Evolutionary conservation across 306 rosid species (phyloP).

Genomic region (Inga laurina): DNA sequence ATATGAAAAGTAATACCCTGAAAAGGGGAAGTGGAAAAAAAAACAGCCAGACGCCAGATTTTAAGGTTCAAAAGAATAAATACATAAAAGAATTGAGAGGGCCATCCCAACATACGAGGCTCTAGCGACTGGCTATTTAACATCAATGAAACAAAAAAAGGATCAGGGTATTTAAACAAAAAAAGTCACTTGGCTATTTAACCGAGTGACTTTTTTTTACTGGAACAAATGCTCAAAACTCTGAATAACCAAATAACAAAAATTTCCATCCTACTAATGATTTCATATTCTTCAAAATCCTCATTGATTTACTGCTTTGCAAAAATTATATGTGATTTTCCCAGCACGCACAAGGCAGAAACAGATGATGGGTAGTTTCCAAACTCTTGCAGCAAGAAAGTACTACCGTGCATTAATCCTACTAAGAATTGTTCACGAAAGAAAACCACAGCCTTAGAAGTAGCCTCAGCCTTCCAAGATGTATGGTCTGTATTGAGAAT

Average conservation of each 20-base stretch:
- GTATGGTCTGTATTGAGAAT: not conserved
- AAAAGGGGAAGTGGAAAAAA: not conserved
- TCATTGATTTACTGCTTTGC: not conserved
- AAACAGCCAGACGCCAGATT: not conserved
- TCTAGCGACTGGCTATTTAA: not conserved
- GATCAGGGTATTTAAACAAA: not conserved
- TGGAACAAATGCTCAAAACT: not conserved
- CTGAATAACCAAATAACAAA: not conserved
- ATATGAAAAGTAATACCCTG: not conserved
- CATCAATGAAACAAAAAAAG: not conserved
- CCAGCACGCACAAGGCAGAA: not conserved
- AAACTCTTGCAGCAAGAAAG: slow-evolving; percentile 11
- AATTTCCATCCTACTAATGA: not conserved
- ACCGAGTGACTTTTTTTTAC: not conserved
- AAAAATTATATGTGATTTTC: not conserved
- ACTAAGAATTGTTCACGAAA: not conserved
- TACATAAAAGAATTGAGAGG: not conserved
- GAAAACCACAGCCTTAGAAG: not conserved
- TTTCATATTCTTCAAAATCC: not conserved
- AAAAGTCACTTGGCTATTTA: not conserved
- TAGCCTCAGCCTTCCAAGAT: not conserved
- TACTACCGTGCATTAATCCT: not conserved
- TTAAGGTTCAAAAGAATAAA: not conserved
- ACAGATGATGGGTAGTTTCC: not conserved
- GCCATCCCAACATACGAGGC: not conserved